Evolutionary conservation across 1,139 yeast genomes (phyloP).

Genomic region (Entelexis sorbosivorans): DNA sequence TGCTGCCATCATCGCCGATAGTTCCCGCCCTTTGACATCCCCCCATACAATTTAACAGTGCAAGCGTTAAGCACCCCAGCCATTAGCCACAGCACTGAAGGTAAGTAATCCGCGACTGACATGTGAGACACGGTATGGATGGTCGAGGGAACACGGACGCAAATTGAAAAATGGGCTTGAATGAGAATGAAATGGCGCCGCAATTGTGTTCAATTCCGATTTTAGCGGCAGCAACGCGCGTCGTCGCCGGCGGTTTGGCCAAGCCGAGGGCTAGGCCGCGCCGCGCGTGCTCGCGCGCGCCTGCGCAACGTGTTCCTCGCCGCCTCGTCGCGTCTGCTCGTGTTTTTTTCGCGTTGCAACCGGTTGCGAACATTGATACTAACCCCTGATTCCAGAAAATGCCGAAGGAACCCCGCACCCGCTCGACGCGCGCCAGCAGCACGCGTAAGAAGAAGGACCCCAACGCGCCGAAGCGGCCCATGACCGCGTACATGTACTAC

Average conservation of each 20-base stretch:
- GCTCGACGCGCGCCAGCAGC: conserved; percentile 19
- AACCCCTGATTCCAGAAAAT: conserved; percentile 14
- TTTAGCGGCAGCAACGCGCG: neutral
- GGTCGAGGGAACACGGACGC: neutral
- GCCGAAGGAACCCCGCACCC: conserved; percentile 23
- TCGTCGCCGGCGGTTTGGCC: neutral
- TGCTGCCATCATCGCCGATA: conserved; percentile 9
- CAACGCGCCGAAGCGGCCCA: conserved; percentile 97
- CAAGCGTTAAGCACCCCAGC: conserved; percentile 23
- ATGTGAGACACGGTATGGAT: neutral
- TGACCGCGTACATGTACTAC: conserved; percentile 97
- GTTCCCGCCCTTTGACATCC: conserved; percentile 6
- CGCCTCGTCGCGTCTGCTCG: conserved; percentile 6
- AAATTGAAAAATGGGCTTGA: conserved; percentile 3
- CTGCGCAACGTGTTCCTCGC: neutral
- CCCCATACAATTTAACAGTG: conserved; percentile 10
- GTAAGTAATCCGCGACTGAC: conserved; percentile 17
- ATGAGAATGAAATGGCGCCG: neutral
- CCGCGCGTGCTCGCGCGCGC: neutral
- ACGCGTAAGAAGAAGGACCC: conserved; percentile 47
- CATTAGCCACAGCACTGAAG: conserved; percentile 15
- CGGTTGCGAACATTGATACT: conserved; percentile 8
- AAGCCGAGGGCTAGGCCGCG: conserved; percentile 3
- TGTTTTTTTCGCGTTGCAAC: neutral
- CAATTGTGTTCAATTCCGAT: conserved; percentile 4